Evolutionary conservation across 1,284 basidiomycete species (phyloP), one percentile per base, ranked within the genome.

Genomic region (Sphaerobolus stellatus): DNA sequence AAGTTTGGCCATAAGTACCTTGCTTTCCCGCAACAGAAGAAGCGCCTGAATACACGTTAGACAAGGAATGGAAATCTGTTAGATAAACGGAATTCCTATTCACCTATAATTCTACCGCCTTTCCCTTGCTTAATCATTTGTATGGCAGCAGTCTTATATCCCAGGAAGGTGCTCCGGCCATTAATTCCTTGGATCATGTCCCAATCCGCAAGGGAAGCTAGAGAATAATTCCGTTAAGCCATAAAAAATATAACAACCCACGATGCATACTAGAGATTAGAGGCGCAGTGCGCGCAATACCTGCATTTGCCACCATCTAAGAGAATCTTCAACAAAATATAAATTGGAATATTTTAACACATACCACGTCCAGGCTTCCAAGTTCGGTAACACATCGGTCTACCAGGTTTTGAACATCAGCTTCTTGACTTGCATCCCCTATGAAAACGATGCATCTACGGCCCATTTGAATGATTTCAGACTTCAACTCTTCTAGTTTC

Each of bases 41-140:
- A 1, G 66, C 66, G 9, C 60, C 61, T 47, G 59, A 16, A 25
- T 27, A 40, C 20, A 25, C 33, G 13, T 18, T 27, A 46, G 18
- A 5, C 34, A 16, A 52, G 25, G 22, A 22, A 31, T 9, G 29
- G 1, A 16, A 22, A 7, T 27, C 25, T 6, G 5, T 38, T 31
- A 58, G 48, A 60, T 58, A 2, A n/a, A 33, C 52, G 11, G 45
- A 52, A 28, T 50, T 11, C 27, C 22, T 24, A 52, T 59, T 28
- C 47, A 65, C 69, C 71, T 20, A 72, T 66, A 7, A 73, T 67
- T 30, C 68, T 60, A 2, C 71, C 71, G 1, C 71, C 71, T 6
- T 59, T 59, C 8, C 70, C 70, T 58, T 73, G 71, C 58, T 66
- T 61, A 49, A 66, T 64, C 65, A 72, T 66, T 50, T 69, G 68